Evolutionary conservation across 495 filamentous ascomycete genomes (phyloP).

Genomic region (Hyaloscypha hepaticicola): DNA sequence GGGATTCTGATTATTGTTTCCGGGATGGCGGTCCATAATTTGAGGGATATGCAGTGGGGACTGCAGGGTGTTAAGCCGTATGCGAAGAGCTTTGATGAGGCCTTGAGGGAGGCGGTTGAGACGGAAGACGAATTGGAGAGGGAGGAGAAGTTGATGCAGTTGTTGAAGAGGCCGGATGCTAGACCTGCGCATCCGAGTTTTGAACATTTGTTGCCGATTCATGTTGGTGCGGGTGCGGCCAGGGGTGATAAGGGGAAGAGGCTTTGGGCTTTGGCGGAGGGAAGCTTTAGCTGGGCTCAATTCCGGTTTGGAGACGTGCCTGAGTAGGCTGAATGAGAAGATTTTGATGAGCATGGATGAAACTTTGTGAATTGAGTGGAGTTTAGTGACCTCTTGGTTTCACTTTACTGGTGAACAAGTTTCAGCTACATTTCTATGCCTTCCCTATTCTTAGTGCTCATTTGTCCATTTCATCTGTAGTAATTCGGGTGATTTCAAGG

Average conservation of each 20-base stretch:
- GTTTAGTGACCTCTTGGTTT: too few relatives aligned
- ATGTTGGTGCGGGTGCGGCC: conserved; percentile 71
- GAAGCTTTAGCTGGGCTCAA: conserved; percentile 70
- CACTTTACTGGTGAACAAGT: too few relatives aligned
- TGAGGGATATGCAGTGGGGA: conserved; percentile 59
- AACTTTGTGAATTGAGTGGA: too few relatives aligned
- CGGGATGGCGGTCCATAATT: conserved; percentile 88
- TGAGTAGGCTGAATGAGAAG: background rate
- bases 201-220: conserved; percentile 79
- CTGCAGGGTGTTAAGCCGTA: conserved; percentile 58
- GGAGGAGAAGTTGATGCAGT: conserved; percentile 56
- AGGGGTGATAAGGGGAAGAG: conserved; percentile 60
- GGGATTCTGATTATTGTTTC: conserved; percentile 72
- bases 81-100: conserved; percentile 72
- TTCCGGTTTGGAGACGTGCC: conserved; percentile 65
- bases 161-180: conserved; percentile 65
- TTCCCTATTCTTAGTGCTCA: too few relatives aligned
- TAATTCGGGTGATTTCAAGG: too few relatives aligned
- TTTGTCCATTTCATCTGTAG: too few relatives aligned
- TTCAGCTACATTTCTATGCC: too few relatives aligned
- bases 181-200: conserved; percentile 75
- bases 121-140: conserved; percentile 49
- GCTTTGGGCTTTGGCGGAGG: conserved; percentile 65
- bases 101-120: conserved; percentile 66
- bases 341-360: background rate